Evolutionary conservation across 2,329 filamentous ascomycete species (phyloP).

Genomic region (Lasiodiplodia sp.): DNA sequence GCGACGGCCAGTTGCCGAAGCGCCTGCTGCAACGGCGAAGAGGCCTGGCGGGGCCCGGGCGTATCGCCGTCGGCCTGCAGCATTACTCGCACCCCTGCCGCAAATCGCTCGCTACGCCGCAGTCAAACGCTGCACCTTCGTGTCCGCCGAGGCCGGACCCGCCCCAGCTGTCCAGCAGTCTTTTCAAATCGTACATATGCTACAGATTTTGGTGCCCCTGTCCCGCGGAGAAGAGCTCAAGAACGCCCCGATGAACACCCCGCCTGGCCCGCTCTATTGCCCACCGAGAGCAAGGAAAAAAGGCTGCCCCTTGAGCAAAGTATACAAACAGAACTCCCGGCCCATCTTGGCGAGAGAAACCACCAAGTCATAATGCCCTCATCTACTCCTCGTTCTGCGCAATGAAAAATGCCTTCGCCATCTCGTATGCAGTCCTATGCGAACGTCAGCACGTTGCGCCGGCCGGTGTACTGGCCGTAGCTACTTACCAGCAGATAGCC

Average conservation of each 20-base stretch:
- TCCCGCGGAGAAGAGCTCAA: slow-evolving; percentile 20
- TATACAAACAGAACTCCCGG: slow-evolving; percentile 18
- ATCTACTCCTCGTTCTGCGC: slow-evolving; percentile 41
- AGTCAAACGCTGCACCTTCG: slow-evolving; percentile 24
- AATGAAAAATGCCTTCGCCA: slow-evolving; percentile 74
- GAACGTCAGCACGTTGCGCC: slow-evolving; percentile 32
- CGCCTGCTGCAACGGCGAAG: background rate
- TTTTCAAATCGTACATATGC: slow-evolving; percentile 28
- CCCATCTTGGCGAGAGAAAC: background rate
- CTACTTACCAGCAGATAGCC: slow-evolving; percentile 93
- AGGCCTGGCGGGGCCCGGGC: background rate
- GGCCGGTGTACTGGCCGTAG: background rate
- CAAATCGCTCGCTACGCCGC: slow-evolving; percentile 24
- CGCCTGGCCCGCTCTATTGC: slow-evolving; percentile 22
- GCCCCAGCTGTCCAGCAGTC: slow-evolving; percentile 6
- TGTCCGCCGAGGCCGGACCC: slow-evolving; percentile 14
- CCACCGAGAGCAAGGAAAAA: slow-evolving; percentile 22
- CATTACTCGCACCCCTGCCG: slow-evolving; percentile 26
- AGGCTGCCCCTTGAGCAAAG: slow-evolving; percentile 9
- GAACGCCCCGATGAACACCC: slow-evolving; percentile 27
- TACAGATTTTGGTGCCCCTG: slow-evolving; percentile 27
- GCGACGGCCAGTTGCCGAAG: background rate
- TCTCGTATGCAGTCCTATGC: slow-evolving; percentile 69
- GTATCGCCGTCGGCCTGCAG: slow-evolving; percentile 17
- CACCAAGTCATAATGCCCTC: background rate